phyloP scores from a whole-genome alignment of 208 protist species.

The Crithidia expoeki region DNA sequence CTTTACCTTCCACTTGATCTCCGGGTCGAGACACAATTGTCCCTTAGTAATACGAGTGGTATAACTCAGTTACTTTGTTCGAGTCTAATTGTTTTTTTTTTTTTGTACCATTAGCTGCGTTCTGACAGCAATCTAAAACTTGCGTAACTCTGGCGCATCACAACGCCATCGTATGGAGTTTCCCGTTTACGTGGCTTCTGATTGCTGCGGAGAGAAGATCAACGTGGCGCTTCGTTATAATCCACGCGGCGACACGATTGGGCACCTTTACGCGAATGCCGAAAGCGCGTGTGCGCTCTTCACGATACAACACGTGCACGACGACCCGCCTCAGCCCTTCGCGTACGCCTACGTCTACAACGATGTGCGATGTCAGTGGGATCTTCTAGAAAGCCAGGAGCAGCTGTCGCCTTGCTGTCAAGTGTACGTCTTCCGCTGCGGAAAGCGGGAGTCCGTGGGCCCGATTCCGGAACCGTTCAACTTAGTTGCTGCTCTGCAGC shows the following conservation, averaged over 20 bases:
- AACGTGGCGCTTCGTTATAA: constrained; percentile 50
- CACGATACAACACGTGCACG: background rate
- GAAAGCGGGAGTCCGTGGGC: constrained; percentile 39
- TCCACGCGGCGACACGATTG: constrained; percentile 23
- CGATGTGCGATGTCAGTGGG: constrained; percentile 53
- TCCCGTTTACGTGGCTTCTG: constrained; percentile 64
- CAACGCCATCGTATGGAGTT: constrained; percentile 50
- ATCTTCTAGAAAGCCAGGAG: constrained; percentile 44
- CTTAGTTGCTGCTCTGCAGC: constrained; percentile 1
- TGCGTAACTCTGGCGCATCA: background rate
- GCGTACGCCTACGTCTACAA: constrained; percentile 58
- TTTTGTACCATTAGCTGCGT: background rate
- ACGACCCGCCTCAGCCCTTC: constrained; percentile 16
- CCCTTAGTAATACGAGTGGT: no score
- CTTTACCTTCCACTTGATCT: no score
- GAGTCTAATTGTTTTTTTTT: no score
- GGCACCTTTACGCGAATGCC: constrained; percentile 28
- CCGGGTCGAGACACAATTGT: no score
- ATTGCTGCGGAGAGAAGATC: constrained; percentile 65
- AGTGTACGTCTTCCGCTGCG: constrained; percentile 75
- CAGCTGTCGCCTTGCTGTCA: constrained; percentile 67
- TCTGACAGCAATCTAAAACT: background rate
- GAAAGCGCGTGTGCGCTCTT: constrained; percentile 48
- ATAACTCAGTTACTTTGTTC: no score
- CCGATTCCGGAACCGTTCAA: constrained; percentile 52